These are phyloP conservation scores for Agrocybe praecox DNA, from an alignment of 768 basidiomycete species.

Conservation along the genomic window DNA sequence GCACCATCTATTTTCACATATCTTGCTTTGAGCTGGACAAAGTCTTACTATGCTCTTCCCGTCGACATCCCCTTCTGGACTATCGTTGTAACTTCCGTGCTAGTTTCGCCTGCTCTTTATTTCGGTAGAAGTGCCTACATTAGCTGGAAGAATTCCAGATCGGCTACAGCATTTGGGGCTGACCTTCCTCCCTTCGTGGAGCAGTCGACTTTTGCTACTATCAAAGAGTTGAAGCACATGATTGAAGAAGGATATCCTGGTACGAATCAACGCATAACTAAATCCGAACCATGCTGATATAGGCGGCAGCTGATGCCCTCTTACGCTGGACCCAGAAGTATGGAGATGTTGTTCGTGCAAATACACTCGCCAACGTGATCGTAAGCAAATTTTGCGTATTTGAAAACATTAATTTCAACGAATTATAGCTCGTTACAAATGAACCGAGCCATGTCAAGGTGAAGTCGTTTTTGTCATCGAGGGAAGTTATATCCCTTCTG, in stretches of 20 bases:
- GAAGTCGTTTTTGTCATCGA: background rate
- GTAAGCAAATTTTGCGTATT: constrained; percentile 16
- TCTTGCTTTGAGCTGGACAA: background rate
- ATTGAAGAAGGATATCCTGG: constrained; percentile 34
- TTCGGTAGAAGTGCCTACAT: background rate
- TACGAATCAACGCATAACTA: constrained; percentile 13
- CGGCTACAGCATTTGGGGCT: constrained; percentile 12
- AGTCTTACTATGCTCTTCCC: background rate
- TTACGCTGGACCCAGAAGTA: constrained; percentile 24
- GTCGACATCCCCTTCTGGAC: constrained; percentile 6
- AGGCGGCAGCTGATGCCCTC: constrained; percentile 7
- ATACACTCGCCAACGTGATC: constrained; percentile 29
- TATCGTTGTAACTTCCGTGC: constrained; percentile 2
- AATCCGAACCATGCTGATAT: background rate
- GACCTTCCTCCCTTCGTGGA: constrained; percentile 8
- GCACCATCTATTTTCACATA: constrained; percentile 12
- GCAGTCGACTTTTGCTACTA: constrained; percentile 9
- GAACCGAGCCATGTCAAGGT: constrained; percentile 52
- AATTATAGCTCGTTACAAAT: constrained; percentile 36
- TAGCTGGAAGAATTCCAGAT: constrained; percentile 5
- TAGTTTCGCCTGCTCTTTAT: constrained; percentile 9
- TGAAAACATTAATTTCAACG: background rate
- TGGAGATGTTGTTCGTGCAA: constrained; percentile 32
- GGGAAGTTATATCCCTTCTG: no score
- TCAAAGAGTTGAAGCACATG: constrained; percentile 5